phyloP scores from a whole-genome alignment of 148 eudicot species.

The Cornus kousa region DNA sequence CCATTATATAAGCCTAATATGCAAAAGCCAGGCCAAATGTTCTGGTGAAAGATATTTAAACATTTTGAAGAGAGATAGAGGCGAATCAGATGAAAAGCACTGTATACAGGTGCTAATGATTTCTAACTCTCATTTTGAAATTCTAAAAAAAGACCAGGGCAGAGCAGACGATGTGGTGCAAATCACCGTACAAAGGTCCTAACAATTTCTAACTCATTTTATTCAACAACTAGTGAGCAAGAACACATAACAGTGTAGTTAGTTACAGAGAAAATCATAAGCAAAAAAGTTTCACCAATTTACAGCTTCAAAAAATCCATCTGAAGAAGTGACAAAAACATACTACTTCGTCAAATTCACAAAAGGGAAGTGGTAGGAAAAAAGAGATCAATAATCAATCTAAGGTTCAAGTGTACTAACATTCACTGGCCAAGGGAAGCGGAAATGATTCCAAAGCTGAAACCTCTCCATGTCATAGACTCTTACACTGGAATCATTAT shows the following conservation, averaged over 20 bases:
- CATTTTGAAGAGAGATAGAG: background rate
- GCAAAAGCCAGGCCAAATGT: no score
- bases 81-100: background rate
- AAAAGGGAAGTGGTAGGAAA: background rate
- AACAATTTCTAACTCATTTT: background rate
- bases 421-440: conserved; percentile 90
- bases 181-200: background rate
- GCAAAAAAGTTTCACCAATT: no score
- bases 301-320: background rate
- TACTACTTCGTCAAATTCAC: background rate
- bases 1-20: background rate
- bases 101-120: no score
- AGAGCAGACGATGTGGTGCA: background rate
- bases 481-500: conserved; percentile 81
- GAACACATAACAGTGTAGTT: background rate
- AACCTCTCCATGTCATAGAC: conserved; percentile 81
- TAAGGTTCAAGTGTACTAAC: conserved; percentile 38
- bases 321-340: background rate
- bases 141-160: background rate
- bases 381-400: background rate
- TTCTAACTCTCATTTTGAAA: no score
- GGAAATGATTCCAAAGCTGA: conserved; percentile 68
- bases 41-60: background rate
- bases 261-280: no score
- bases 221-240: background rate